Conservation (phyloP, 768 basidiomycete species). For the Naganishia antarctica region DNA sequence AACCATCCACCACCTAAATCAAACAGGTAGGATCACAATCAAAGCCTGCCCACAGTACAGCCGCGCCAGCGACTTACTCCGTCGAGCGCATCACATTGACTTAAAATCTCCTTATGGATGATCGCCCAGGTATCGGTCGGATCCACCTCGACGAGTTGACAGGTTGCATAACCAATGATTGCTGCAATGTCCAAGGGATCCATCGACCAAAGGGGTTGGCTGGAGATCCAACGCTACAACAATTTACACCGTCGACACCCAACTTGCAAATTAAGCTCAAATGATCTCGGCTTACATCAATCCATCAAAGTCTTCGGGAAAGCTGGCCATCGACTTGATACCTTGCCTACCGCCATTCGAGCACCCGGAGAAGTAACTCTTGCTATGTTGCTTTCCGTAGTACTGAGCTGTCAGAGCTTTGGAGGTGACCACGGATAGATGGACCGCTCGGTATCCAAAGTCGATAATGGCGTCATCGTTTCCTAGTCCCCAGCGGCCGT, state of each 20-base stretch:
- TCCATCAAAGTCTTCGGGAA: conserved; percentile 49
- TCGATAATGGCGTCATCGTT: conserved; percentile 43
- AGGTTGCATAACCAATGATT: conserved; percentile 4
- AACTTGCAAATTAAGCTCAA: no score
- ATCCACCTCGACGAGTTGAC: conserved; percentile 4
- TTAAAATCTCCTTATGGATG: neutral
- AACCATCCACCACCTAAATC: neutral
- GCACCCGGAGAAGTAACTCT: conserved; percentile 47
- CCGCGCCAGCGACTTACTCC: neutral
- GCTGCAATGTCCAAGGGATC: conserved; percentile 8
- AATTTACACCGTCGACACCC: no score
- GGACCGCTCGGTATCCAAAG: conserved; percentile 43
- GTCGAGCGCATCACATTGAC: conserved; percentile 3
- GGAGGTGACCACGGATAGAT: conserved; percentile 38
- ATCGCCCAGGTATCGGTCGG: neutral
- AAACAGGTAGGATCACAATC: neutral
- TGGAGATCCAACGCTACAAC: neutral
- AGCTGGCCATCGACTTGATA: conserved; percentile 39
- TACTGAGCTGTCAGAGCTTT: conserved; percentile 43
- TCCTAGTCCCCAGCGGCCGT: conserved; percentile 27
- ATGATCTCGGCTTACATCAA: no score
- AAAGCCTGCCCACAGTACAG: neutral
- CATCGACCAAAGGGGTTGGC: conserved; percentile 1
- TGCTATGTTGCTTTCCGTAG: conserved; percentile 34
- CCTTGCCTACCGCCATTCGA: conserved; percentile 48